Evolutionary conservation across 768 basidiomycete genomes (phyloP).

Genomic region (Cystoderma amianthinum): DNA sequence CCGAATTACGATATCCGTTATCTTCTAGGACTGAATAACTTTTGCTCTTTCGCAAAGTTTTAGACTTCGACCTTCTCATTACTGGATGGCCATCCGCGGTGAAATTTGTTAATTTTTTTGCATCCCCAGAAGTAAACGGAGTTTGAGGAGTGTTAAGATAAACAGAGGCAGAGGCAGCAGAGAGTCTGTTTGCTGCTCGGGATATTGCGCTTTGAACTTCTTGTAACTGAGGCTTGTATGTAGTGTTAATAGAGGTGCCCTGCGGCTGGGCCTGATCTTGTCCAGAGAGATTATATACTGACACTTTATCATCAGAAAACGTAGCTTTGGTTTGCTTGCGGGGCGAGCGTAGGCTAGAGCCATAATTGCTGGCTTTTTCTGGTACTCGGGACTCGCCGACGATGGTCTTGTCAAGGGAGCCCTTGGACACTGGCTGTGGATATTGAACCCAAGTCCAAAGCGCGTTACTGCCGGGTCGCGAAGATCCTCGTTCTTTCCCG

Average conservation of each 20-base stretch:
- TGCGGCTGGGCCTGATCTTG: no score
- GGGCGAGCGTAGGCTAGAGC: no score
- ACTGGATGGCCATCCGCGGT: slow-evolving; percentile 35
- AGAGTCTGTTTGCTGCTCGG: slow-evolving; percentile 28
- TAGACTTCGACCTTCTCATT: slow-evolving; percentile 29
- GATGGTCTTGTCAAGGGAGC: slow-evolving; percentile 7
- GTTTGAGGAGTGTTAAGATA: slow-evolving; percentile 36
- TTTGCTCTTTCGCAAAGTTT: slow-evolving; percentile 16
- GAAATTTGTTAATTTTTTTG: slow-evolving; percentile 22
- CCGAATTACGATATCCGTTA: slow-evolving; percentile 20
- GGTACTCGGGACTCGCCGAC: no score
- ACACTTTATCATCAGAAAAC: no score
- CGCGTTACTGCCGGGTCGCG: slow-evolving; percentile 32
- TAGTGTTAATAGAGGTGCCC: slow-evolving; percentile 14
- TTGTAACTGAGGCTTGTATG: slow-evolving; percentile 23
- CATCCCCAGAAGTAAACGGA: slow-evolving; percentile 22
- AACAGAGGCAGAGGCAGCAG: slow-evolving; percentile 37
- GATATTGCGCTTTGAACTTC: slow-evolving; percentile 33
- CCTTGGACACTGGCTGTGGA: slow-evolving; percentile 24
- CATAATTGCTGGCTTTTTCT: no score
- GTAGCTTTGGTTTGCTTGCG: no score
- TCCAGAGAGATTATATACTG: no score
- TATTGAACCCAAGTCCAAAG: slow-evolving; percentile 57
- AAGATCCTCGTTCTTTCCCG: slow-evolving; percentile 57
- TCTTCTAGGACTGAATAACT: slow-evolving; percentile 15